Percentiles rank a stretch among this genome's conserved stretches.
These are phyloP conservation scores for Fusarium hostae DNA, from an alignment of 2,329 filamentous ascomycete genomes.

Conservation along the genomic window DNA sequence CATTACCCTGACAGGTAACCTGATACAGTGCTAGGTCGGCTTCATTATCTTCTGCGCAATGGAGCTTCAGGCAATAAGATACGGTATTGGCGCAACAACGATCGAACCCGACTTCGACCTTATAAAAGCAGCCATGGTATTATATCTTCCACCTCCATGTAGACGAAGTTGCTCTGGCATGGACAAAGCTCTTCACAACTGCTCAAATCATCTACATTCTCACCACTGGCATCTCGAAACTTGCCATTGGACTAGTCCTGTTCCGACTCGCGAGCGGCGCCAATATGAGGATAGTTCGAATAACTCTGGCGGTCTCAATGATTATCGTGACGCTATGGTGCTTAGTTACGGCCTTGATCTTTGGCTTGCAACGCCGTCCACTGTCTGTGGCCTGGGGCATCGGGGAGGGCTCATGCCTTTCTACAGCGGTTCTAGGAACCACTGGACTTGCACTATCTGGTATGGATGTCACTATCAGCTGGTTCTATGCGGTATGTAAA, in stretches of 20 bases:
- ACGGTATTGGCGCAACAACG: background rate
- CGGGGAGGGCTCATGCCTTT: background rate
- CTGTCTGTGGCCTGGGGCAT: background rate
- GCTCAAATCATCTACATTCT: background rate
- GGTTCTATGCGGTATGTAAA: slow-evolving; percentile 11
- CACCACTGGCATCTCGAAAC: background rate
- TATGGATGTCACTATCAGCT: slow-evolving; percentile 19
- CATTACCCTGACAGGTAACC: too few relatives aligned
- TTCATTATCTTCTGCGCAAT: background rate
- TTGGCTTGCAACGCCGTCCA: background rate
- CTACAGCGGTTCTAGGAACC: background rate
- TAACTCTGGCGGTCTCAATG: background rate
- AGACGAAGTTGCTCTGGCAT: background rate
- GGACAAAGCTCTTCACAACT: background rate
- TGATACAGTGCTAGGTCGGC: background rate
- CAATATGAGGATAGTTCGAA: background rate
- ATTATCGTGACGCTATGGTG: background rate
- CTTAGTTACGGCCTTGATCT: background rate
- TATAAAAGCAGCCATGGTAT: background rate
- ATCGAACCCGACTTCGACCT: background rate
- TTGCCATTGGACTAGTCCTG: background rate
- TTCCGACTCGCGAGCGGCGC: background rate
- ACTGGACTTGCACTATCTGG: slow-evolving; percentile 3
- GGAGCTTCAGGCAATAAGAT: background rate
- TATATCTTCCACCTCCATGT: too few relatives aligned